A percentile compares a stretch with the other conserved stretches of the same genome.
Conservation (phyloP, 202 grass and related monocot species). For the Setaria italica region DNA sequence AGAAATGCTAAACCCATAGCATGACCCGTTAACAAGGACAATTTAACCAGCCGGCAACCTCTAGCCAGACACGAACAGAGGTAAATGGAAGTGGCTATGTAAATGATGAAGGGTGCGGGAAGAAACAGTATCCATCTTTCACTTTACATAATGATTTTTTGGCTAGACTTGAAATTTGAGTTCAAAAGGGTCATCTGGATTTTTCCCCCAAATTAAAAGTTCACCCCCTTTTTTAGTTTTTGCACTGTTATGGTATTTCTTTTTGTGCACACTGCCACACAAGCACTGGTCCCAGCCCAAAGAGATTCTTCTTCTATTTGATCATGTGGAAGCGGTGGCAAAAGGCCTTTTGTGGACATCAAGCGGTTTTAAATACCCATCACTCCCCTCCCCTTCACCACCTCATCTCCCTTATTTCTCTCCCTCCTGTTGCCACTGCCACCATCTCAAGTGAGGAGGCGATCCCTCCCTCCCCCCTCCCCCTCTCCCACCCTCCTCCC, state of each 20-base stretch:
- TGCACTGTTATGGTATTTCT: background rate
- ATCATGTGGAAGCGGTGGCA: slow-evolving; percentile 45
- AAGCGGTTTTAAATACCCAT: slow-evolving; percentile 57
- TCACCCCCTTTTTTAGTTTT: background rate
- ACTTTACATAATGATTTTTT: background rate
- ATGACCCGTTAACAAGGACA: too few relatives aligned
- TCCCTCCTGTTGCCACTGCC: background rate
- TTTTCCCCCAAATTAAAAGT: background rate
- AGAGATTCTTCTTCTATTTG: slow-evolving; percentile 44
- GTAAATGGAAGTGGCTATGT: too few relatives aligned
- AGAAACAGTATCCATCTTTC: too few relatives aligned
- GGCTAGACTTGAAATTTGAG: background rate
- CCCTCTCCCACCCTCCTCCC: background rate
- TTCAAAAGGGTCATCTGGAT: background rate
- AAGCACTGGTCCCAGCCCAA: background rate
- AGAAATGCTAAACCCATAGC: too few relatives aligned
- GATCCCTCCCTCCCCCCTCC: background rate
- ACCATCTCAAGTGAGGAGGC: background rate
- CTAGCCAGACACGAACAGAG: too few relatives aligned
- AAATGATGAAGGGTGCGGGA: too few relatives aligned
- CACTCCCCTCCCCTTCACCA: slow-evolving; percentile 49
- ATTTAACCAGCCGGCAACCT: too few relatives aligned
- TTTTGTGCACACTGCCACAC: slow-evolving; percentile 2
- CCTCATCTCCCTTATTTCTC: background rate
- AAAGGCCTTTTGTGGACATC: slow-evolving; percentile 45